phyloP scores from a whole-genome alignment of 208 protist genomes.

The Tetramitus jugosus region DNA sequence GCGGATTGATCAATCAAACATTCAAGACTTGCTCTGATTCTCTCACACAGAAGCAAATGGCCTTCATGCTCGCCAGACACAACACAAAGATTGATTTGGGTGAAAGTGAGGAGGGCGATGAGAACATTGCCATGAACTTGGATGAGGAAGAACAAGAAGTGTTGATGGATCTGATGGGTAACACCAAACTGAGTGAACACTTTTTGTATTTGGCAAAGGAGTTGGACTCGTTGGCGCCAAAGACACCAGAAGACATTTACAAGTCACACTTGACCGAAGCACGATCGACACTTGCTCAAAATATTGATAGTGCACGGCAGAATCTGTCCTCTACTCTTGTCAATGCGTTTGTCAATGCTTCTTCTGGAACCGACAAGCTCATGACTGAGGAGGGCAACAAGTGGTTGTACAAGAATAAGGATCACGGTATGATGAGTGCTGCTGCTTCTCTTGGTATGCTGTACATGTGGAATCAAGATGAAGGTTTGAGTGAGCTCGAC shows the following conservation, averaged over 20 bases:
- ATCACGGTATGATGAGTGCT: conserved; percentile 87
- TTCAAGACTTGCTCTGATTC: conserved; percentile 63
- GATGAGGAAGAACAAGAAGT: conserved; percentile 1
- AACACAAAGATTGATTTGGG: conserved; percentile 63
- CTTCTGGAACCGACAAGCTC: conserved; percentile 92
- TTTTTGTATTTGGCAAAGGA: conserved; percentile 83
- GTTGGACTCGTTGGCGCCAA: conserved; percentile 90
- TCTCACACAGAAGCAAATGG: conserved; percentile 72
- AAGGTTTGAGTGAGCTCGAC: conserved; percentile 86
- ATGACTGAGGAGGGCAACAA: conserved; percentile 60
- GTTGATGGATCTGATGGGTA: conserved; percentile 62
- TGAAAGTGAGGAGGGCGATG: conserved; percentile 54
- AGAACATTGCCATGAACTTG: no score
- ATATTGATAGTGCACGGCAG: conserved; percentile 62
- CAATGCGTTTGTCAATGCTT: conserved; percentile 85
- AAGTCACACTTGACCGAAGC: conserved; percentile 71
- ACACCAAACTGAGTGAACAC: conserved; percentile 83
- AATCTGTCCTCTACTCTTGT: conserved; percentile 96
- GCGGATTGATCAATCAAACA: conserved; percentile 57
- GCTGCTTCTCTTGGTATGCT: conserved; percentile 91
- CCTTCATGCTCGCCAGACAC: conserved; percentile 78
- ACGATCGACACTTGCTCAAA: conserved; percentile 28
- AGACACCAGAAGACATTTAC: conserved; percentile 94
- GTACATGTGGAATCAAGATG: conserved; percentile 93
- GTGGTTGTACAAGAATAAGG: conserved; percentile 91